Percentiles rank a stretch among this genome's conserved stretches.
phyloP scores from a whole-genome alignment of 208 protist genomes.

The Trypanosoma conorhini region DNA sequence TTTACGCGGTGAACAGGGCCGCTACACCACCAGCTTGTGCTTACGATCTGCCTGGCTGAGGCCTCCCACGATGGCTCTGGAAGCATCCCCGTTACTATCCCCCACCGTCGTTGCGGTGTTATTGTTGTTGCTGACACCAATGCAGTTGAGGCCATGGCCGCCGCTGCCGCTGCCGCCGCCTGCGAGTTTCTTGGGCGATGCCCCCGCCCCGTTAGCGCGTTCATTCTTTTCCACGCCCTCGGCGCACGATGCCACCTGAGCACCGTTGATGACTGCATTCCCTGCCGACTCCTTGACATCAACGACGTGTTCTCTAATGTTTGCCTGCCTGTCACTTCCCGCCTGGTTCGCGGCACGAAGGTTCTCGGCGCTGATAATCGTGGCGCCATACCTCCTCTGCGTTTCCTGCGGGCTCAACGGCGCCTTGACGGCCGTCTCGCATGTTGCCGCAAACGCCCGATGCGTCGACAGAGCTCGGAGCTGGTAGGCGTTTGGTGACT shows the following conservation, averaged over 20 bases:
- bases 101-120: background rate
- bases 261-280: background rate
- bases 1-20: background rate
- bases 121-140: conserved; percentile 3
- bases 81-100: conserved; percentile 1
- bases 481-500: conserved; percentile 23
- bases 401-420: background rate
- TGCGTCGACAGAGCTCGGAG: background rate
- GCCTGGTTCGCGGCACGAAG: background rate
- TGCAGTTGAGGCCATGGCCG: background rate
- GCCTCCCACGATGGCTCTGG: background rate
- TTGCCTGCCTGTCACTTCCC: background rate
- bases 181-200: background rate
- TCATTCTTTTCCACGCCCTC: background rate
- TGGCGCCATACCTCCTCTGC: background rate
- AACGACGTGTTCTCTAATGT: background rate
- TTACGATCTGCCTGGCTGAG: background rate
- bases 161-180: background rate
- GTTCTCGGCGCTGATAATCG: background rate
- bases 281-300: background rate
- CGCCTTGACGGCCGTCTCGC: background rate
- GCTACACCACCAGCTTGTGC: background rate
- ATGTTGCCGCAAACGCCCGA: background rate
- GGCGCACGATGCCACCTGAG: background rate
- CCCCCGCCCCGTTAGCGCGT: background rate